Percentiles rank a stretch among this genome's conserved stretches.
phyloP scores from a whole-genome alignment of 2,329 filamentous ascomycete genomes.

The Neofusicoccum sp. region DNA sequence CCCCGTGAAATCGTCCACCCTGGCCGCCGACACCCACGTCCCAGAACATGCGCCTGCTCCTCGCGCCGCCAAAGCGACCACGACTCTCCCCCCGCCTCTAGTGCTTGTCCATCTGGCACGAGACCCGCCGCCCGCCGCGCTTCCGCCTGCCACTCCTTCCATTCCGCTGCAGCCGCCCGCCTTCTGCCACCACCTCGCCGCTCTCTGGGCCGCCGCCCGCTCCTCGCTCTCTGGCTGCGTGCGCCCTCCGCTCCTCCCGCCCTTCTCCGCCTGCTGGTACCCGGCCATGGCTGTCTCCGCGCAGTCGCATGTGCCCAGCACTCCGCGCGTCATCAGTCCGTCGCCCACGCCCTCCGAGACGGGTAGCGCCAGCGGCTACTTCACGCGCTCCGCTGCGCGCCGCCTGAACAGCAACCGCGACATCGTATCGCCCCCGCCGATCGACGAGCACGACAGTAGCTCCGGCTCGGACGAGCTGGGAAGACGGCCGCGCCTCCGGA shows the following conservation, averaged over 20 bases:
- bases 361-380: slow-evolving; percentile 57
- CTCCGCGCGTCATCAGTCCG: slow-evolving; percentile 86
- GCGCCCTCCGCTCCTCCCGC: slow-evolving; percentile 59
- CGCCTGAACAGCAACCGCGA: slow-evolving; percentile 54
- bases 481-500: slow-evolving; percentile 67
- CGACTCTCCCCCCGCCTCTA: slow-evolving; percentile 1
- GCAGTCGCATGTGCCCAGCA: slow-evolving; percentile 67
- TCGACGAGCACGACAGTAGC: slow-evolving; percentile 62
- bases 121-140: not conserved
- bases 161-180: not conserved
- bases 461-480: slow-evolving; percentile 56
- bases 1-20: slow-evolving; percentile 5
- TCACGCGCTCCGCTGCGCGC: slow-evolving; percentile 73
- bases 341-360: slow-evolving; percentile 73
- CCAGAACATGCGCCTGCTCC: slow-evolving; percentile 18
- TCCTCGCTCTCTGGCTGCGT: slow-evolving; percentile 32
- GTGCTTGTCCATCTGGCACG: slow-evolving; percentile 3
- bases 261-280: slow-evolving; percentile 51
- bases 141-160: not conserved
- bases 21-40: slow-evolving; percentile 14
- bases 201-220: slow-evolving; percentile 22
- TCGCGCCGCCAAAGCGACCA: slow-evolving; percentile 14
- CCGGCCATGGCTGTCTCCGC: slow-evolving; percentile 50
- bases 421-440: slow-evolving; percentile 59
- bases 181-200: slow-evolving; percentile 13